A percentile compares a stretch with the other conserved stretches of the same genome.
phyloP scores from a whole-genome alignment of 2,329 filamentous ascomycete genomes.

The Xylariaceae sp. region DNA sequence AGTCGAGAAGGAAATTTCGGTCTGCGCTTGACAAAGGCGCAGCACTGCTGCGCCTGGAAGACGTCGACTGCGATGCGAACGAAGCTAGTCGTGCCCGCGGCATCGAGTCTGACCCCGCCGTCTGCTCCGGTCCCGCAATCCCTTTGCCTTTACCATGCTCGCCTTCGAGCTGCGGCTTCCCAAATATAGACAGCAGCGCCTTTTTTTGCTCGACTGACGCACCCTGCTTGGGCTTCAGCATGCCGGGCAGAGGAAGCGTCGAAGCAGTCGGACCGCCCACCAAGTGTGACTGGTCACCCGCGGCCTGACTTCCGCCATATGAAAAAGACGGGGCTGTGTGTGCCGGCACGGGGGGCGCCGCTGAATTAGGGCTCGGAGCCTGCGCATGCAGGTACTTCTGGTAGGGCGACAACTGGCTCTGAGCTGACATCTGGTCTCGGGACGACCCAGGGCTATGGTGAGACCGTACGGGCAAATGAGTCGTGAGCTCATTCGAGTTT shows the following conservation, averaged over 20 bases:
- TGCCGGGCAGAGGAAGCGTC: conserved; percentile 27
- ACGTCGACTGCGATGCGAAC: conserved; percentile 36
- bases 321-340: conserved; percentile 23
- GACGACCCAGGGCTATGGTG: conserved; percentile 21
- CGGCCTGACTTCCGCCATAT: conserved; percentile 20
- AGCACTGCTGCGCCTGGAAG: conserved; percentile 42
- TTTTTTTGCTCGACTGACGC: conserved; percentile 40
- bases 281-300: conserved; percentile 25
- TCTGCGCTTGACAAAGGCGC: conserved; percentile 62
- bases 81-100: conserved; percentile 40
- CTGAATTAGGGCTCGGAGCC: conserved; percentile 19
- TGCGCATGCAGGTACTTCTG: conserved; percentile 18
- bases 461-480: conserved; percentile 19
- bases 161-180: conserved; percentile 37
- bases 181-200: conserved; percentile 58
- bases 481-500: conserved; percentile 15
- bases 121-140: conserved; percentile 22
- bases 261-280: conserved; percentile 29
- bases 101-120: conserved; percentile 17
- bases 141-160: conserved; percentile 32
- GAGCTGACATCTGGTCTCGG: conserved; percentile 17
- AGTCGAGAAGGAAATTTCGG: conserved; percentile 70
- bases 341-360: conserved; percentile 17
- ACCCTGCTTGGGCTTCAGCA: conserved; percentile 33
- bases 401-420: conserved; percentile 21